phyloP scores from a whole-genome alignment of 768 basidiomycete genomes.

The Lenzites betulinus region DNA sequence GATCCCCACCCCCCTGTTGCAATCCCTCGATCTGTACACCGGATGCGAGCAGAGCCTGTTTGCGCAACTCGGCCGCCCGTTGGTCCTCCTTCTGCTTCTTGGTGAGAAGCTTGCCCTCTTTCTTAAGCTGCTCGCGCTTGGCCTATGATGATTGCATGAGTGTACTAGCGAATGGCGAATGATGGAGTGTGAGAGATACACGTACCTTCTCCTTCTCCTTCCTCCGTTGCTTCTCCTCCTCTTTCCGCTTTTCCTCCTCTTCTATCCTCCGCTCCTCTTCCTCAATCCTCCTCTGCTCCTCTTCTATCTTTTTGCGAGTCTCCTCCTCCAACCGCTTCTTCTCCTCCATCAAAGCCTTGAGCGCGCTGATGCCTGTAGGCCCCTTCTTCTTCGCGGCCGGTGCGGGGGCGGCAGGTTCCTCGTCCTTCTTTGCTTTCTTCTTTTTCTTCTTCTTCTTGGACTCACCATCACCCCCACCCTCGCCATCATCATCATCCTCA shows the following conservation, averaged over 20 bases:
- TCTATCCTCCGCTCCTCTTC: constrained; percentile 82
- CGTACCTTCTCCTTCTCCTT: constrained; percentile 89
- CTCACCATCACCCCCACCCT: constrained; percentile 48
- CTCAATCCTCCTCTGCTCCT: constrained; percentile 78
- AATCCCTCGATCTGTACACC: constrained; percentile 91
- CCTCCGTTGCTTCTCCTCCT: constrained; percentile 80
- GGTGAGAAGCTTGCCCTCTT: constrained; percentile 93
- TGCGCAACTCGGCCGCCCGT: constrained; percentile 87
- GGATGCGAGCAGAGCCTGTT: constrained; percentile 85
- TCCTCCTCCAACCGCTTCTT: constrained; percentile 90
- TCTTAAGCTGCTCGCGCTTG: constrained; percentile 87
- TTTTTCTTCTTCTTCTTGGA: constrained; percentile 82
- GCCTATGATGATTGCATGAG: constrained; percentile 47
- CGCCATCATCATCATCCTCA: constrained; percentile 70
- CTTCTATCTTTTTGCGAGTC: constrained; percentile 66
- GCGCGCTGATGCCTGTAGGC: constrained; percentile 65
- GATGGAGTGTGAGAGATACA: constrained; percentile 6
- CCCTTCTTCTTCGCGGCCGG: constrained; percentile 71
- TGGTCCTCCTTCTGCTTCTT: constrained; percentile 96
- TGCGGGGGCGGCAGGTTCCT: constrained; percentile 50
- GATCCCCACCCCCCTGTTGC: constrained; percentile 53
- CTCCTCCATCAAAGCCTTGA: constrained; percentile 92
- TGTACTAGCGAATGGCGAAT: background rate
- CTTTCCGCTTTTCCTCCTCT: constrained; percentile 75
- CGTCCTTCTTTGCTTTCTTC: constrained; percentile 74